phyloP scores from a whole-genome alignment of 148 eudicot genomes.

The Pharnaceum exiguum region DNA sequence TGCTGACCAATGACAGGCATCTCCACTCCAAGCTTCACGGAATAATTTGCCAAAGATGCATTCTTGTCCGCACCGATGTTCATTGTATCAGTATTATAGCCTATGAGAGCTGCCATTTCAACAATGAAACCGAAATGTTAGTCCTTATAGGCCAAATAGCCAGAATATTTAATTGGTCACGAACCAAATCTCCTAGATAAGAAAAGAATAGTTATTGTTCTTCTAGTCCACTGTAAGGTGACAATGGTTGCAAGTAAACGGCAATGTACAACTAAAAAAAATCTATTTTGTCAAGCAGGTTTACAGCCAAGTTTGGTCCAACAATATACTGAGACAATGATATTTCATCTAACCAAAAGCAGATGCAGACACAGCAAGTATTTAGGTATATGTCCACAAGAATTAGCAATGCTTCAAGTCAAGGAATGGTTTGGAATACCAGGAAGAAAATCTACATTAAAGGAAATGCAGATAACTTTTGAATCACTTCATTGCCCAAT shows the following conservation, averaged over 20 bases:
- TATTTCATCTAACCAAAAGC: not conserved
- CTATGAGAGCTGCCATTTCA: slow-evolving; percentile 29
- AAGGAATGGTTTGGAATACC: not conserved
- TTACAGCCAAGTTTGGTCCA: not conserved
- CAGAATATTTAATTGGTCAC: not conserved
- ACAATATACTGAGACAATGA: not conserved
- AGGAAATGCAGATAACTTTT: not conserved
- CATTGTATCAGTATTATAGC: slow-evolving; percentile 23
- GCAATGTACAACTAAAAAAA: not conserved
- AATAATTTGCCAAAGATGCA: slow-evolving; percentile 19
- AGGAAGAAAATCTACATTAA: not conserved
- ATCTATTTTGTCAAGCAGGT: not conserved
- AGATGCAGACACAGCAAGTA: not conserved
- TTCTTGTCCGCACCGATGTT: slow-evolving; percentile 26
- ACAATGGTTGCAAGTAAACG: not conserved
- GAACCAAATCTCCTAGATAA: not conserved
- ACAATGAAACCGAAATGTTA: slow-evolving; percentile 1
- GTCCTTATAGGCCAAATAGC: not conserved
- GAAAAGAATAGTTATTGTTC: not conserved
- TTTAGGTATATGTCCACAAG: not conserved
- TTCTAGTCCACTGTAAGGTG: not conserved
- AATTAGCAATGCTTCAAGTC: not conserved
- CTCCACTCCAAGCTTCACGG: slow-evolving; percentile 19
- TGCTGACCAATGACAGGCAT: slow-evolving; percentile 24
- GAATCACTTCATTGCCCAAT: not conserved